phyloP scores from a whole-genome alignment of 1,284 basidiomycete genomes.

The Veloporphyrellus conicus region DNA sequence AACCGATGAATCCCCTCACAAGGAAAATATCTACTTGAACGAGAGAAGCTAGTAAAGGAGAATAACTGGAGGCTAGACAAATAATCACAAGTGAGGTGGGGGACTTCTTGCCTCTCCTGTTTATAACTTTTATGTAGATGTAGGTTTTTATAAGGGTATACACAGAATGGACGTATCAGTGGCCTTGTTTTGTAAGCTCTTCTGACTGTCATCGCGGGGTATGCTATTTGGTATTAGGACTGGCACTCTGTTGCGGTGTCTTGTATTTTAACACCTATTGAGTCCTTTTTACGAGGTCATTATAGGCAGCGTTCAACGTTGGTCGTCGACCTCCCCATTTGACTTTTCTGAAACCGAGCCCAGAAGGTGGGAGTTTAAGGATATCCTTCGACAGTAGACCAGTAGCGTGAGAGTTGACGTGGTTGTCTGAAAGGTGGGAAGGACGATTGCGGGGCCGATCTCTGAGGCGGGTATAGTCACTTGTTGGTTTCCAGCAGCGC shows the following conservation, averaged over 20 bases:
- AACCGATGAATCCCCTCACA: background rate
- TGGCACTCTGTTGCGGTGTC: background rate
- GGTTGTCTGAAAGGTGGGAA: constrained; percentile 62
- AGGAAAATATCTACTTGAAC: constrained; percentile 84
- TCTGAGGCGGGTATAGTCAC: constrained; percentile 42
- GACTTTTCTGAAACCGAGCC: constrained; percentile 59
- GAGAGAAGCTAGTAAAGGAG: constrained; percentile 75
- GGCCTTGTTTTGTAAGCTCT: background rate
- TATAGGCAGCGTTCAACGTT: constrained; percentile 46
- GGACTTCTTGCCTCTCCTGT: too few relatives aligned
- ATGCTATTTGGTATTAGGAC: background rate
- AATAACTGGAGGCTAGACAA: constrained; percentile 69
- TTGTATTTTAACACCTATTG: too few relatives aligned
- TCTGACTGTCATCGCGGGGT: background rate
- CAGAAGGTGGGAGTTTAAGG: constrained; percentile 44
- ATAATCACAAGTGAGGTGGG: constrained; percentile 8
- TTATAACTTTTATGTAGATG: background rate
- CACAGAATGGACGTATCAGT: background rate
- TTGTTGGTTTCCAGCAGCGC: constrained; percentile 8
- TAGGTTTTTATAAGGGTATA: background rate
- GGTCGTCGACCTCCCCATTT: constrained; percentile 61
- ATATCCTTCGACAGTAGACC: constrained; percentile 55
- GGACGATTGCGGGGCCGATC: constrained; percentile 47
- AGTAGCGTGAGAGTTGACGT: constrained; percentile 59
- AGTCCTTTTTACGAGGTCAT: constrained; percentile 49